Base-by-base conservation (phyloP, 1,284 basidiomycete genomes). In the Heterobasidion parviporum region DNA sequence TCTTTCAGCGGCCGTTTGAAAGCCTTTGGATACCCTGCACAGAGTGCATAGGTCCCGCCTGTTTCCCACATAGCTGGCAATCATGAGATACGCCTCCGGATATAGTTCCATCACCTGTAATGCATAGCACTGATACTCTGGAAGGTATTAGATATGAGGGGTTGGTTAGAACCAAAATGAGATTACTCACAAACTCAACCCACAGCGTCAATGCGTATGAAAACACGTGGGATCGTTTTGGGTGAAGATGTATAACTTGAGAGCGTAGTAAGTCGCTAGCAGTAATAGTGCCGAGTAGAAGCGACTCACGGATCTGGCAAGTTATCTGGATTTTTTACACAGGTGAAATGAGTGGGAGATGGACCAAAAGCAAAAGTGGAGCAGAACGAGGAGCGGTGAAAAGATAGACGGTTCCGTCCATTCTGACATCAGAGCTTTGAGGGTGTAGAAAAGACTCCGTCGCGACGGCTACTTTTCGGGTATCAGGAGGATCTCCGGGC, bases 1-100 rank as follows among this genome's bases (percentile, higher is more conserved):
- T 49, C 71, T 74, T 63, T 86, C 82, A 8, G 81, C 81, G 46
- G 74, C 78, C 33, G 65, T 64, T 58, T 73, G 78, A 61, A 85
- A 83, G 8, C 67, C 65, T 63, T 72, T 79, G 55, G 77, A 83
- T 36, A 84, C 82, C 58, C 74, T 71, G 65, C 78, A 82, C 36
- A 86, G 73, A 14, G 71, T 62, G 57, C 74, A 77, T 51, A 86
- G 72, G 64, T 85, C 83, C 57, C 70, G 64, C 53, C 75, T 78
- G 61, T 66, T 77, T 53, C 68, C 70, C 59, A 81, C 74, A 67
- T 78, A 65, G 62, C 73, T 74, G 50, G 78, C 76, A 63, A 86
- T 77, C 61, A 74, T 74, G 66, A 73, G 74, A 70, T 78, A 81
- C 53, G 74, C 74, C 71, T 84, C 82, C 64, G 74, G 68, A 58